Base-by-base conservation (phyloP, 768 basidiomycete genomes). In the Rhizopogon roseolus region DNA sequence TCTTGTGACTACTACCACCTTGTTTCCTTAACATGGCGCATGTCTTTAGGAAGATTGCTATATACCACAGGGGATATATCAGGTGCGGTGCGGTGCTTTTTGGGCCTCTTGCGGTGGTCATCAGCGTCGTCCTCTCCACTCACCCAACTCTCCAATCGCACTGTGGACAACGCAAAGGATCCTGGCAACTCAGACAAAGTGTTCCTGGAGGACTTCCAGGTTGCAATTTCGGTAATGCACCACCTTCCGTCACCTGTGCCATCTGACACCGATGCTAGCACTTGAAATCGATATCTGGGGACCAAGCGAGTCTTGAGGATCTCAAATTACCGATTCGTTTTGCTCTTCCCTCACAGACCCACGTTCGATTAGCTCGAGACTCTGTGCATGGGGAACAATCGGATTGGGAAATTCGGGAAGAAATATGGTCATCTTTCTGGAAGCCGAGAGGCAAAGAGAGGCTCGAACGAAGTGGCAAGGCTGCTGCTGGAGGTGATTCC, bases 21-120 rank as follows among this genome's bases (percentile, higher is more conserved):
- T 57, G 44, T 42, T 49, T 17, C 58, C 48, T 11, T 42, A 51
- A 54, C 49, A 45, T 51, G 55, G 22, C n/a, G 41, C 46, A 50
- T 34, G 29, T 52, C 52, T 29, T 22, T 50, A 92, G 96, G 92
- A 34, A 79, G 95, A 39, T 71, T 98, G 56, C 73, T 93, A 38
- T 98, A 97, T 66, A 93, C 91, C 1, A 87, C 89, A n/a, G 94
- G 95, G 10, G 84, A 95, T 62, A 79, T 88, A 27, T 76, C 77
- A 43, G 81, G 79, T 6, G 93, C 96, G 7, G 85, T 95, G 27
- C 73, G 76, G 41, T 79, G 88, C 54, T 98, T 98, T 66, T 66
- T 96, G 17, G 77, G 81, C 1, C 73, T 96, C 14, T 74, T 98
- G 19, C 76, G 76, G 52, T 79, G 80, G 50, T 73, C 79, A 3